Evolutionary conservation across 1,284 basidiomycete species (phyloP).

Genomic region (Papiliotrema nemorosa): DNA sequence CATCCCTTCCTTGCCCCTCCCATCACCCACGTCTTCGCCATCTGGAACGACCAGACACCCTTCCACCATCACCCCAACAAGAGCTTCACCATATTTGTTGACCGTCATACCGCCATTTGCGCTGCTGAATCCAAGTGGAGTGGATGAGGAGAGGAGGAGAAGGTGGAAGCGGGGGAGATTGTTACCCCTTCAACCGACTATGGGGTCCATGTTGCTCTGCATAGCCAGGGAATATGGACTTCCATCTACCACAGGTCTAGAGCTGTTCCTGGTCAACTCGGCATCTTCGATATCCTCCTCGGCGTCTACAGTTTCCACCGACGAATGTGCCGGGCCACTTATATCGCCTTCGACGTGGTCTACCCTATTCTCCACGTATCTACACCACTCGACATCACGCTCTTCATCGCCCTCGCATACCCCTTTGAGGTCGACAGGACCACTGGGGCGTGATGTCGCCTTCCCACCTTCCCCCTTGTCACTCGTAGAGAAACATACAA

Average conservation of each 20-base stretch:
- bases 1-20: conserved; percentile 27
- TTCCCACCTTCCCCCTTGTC: conserved; percentile 24
- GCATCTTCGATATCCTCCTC: conserved; percentile 10
- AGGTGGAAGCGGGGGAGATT: conserved; percentile 42
- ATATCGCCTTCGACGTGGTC: conserved; percentile 38
- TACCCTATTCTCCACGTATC: conserved; percentile 28
- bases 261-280: conserved; percentile 36
- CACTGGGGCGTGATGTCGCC: conserved; percentile 8
- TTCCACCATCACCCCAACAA: conserved; percentile 3
- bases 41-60: not conserved
- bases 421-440: conserved; percentile 5
- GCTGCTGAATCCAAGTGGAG: conserved; percentile 15
- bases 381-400: conserved; percentile 12
- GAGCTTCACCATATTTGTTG: conserved; percentile 24
- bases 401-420: conserved; percentile 22
- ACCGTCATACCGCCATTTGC: conserved; percentile 40
- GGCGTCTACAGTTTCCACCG: conserved; percentile 5
- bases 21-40: conserved; percentile 10
- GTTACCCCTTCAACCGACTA: conserved; percentile 41
- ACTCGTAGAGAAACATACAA: conserved; percentile 4
- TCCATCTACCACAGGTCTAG: conserved; percentile 40
- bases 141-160: conserved; percentile 18
- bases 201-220: conserved; percentile 42
- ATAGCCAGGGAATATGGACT: conserved; percentile 47
- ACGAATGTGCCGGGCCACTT: conserved; percentile 32